phyloP scores from a whole-genome alignment of 2,329 filamentous ascomycete species.

The Alternaria postmessia region DNA sequence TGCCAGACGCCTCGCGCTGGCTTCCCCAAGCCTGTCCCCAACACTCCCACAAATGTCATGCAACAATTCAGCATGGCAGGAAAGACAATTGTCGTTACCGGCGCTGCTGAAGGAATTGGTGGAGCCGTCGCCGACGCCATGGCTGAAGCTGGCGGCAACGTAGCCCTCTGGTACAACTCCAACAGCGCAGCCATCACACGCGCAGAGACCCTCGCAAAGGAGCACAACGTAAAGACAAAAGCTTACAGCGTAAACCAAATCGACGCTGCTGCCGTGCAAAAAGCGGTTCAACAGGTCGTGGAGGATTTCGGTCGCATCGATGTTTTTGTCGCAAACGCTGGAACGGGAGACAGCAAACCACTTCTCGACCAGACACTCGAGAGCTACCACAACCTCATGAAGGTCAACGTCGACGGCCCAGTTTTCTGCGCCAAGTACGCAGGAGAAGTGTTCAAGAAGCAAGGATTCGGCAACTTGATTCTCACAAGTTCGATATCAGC shows the following conservation, averaged over 20 bases:
- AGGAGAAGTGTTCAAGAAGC: constrained; percentile 53
- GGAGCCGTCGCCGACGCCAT: constrained; percentile 46
- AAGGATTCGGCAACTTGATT: constrained; percentile 65
- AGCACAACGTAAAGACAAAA: constrained; percentile 68
- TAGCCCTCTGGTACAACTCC: constrained; percentile 56
- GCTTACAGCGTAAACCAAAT: constrained; percentile 69
- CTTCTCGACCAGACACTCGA: constrained; percentile 66
- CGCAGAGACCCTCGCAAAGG: constrained; percentile 62
- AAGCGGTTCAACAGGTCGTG: constrained; percentile 67
- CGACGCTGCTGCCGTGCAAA: constrained; percentile 61
- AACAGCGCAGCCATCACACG: constrained; percentile 67
- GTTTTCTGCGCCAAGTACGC: constrained; percentile 55
- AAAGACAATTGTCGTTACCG: constrained; percentile 55
- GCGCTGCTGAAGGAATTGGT: constrained; percentile 66
- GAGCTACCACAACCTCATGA: constrained; percentile 67
- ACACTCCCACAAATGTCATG: constrained; percentile 40
- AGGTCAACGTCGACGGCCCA: constrained; percentile 76
- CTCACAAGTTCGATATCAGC: constrained; percentile 75
- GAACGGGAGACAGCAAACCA: constrained; percentile 63
- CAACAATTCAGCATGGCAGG: constrained; percentile 47
- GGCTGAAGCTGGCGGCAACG: constrained; percentile 54
- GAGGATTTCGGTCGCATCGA: constrained; percentile 74
- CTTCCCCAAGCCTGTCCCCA: constrained; percentile 37
- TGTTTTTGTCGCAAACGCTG: constrained; percentile 73
- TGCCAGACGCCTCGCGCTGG: constrained; percentile 32